Conservation (phyloP, 306 rosid genomes). For the Dicorynia guianensis region DNA sequence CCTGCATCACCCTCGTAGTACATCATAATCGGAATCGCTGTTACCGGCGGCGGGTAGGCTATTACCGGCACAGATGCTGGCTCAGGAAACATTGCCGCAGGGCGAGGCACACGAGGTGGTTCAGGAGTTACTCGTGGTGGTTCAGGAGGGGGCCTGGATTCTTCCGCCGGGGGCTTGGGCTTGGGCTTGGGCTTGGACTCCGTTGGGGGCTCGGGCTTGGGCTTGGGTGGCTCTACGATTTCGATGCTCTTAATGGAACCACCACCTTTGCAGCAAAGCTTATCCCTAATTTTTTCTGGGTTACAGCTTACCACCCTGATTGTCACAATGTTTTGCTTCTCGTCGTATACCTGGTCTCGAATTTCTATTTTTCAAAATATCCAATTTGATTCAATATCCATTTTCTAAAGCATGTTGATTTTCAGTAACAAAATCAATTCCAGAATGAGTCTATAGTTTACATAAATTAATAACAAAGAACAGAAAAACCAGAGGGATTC, state of each 20-base stretch:
- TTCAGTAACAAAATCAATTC: not conserved
- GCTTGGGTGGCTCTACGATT: constrained; percentile 61
- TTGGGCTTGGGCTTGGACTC: no score
- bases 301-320: constrained; percentile 77
- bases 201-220: no score
- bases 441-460: no score
- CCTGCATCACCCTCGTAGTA: constrained; percentile 37
- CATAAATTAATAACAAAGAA: no score
- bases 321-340: no score
- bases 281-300: constrained; percentile 75
- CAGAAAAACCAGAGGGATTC: no score
- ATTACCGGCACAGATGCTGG: constrained; percentile 26
- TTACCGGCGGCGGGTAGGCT: constrained; percentile 35
- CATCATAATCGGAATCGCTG: constrained; percentile 53
- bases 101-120: no score
- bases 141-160: no score
- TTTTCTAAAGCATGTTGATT: no score
- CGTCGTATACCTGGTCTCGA: constrained; percentile 80
- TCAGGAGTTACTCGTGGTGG: no score
- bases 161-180: constrained; percentile 1
- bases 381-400: constrained; percentile 46
- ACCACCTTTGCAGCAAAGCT: constrained; percentile 64
- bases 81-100: not conserved
- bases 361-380: constrained; percentile 75
- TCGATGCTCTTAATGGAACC: constrained; percentile 66